Conservation (phyloP, 2,329 filamentous ascomycete genomes). For the Ramularia collo-cygni region DNA sequence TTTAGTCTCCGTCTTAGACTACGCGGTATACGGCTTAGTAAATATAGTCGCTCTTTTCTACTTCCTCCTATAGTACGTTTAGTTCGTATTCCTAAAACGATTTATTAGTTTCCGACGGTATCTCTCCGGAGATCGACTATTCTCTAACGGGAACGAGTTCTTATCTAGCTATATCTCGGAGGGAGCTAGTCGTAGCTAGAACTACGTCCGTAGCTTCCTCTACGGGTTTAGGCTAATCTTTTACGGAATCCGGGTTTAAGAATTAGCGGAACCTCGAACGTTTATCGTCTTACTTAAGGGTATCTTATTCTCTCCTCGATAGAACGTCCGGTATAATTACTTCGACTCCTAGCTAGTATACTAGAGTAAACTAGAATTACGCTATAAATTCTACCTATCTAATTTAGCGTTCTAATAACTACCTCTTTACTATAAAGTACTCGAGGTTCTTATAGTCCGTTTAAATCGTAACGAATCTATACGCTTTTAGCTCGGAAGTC, state of each 20-base stretch:
- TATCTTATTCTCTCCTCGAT: slow-evolving; percentile 9
- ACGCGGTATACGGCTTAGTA: not conserved
- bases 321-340: no score
- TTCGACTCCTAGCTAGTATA: slow-evolving; percentile 6
- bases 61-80: not conserved
- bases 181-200: not conserved
- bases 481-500: slow-evolving; percentile 13
- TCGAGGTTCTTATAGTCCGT: slow-evolving; percentile 26
- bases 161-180: not conserved
- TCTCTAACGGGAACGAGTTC: not conserved
- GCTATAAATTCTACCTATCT: no score
- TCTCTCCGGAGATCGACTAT: no score
- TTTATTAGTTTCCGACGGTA: not conserved
- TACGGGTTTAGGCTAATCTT: slow-evolving; percentile 1
- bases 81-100: not conserved
- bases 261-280: slow-evolving; percentile 2
- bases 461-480: slow-evolving; percentile 15
- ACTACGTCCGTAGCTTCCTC: not conserved
- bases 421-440: slow-evolving; percentile 23
- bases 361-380: slow-evolving; percentile 8
- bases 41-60: not conserved
- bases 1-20: not conserved
- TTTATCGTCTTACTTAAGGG: slow-evolving; percentile 4
- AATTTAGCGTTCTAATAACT: slow-evolving; percentile 11
- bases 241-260: slow-evolving; percentile 1